phyloP scores from a whole-genome alignment of 805 yeast genomes.

The Pichia paraexigua region DNA sequence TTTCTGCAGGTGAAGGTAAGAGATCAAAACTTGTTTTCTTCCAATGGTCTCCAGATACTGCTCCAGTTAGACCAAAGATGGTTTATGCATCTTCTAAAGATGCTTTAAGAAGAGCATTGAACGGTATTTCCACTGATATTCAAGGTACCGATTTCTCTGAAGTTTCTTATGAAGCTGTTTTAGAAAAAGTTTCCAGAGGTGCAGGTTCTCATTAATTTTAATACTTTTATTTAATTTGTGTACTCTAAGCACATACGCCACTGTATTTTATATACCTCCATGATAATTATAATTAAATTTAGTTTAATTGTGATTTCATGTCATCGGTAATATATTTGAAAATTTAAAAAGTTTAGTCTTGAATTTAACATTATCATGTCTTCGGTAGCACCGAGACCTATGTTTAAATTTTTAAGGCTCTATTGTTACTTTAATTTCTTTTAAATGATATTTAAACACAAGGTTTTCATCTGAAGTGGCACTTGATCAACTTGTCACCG shows the following conservation, averaged over 20 bases:
- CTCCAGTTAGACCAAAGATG: slow-evolving; percentile 94
- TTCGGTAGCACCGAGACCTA: not conserved
- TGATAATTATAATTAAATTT: not conserved
- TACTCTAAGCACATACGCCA: not conserved
- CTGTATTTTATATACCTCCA: not conserved
- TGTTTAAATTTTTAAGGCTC: not conserved
- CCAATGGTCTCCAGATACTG: slow-evolving; percentile 98
- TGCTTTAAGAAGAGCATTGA: slow-evolving; percentile 93
- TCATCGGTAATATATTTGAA: not conserved
- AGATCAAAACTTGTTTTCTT: slow-evolving; percentile 60
- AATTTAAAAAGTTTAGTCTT: not conserved
- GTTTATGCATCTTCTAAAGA: slow-evolving; percentile 97
- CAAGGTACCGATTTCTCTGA: slow-evolving; percentile 98
- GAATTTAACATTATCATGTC: not conserved
- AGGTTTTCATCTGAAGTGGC: not conserved
- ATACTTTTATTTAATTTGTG: not conserved
- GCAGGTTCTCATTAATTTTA: slow-evolving; percentile 48
- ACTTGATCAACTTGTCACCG: no score
- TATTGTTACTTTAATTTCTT: not conserved
- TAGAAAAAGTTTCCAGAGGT: slow-evolving; percentile 82
- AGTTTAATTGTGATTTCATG: not conserved
- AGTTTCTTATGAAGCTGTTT: slow-evolving; percentile 88
- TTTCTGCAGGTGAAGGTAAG: slow-evolving; percentile 87
- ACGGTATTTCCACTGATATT: slow-evolving; percentile 88
- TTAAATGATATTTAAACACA: not conserved